Evolutionary conservation across 208 protist species (phyloP).

Genomic region (Crithidia expoeki): DNA sequence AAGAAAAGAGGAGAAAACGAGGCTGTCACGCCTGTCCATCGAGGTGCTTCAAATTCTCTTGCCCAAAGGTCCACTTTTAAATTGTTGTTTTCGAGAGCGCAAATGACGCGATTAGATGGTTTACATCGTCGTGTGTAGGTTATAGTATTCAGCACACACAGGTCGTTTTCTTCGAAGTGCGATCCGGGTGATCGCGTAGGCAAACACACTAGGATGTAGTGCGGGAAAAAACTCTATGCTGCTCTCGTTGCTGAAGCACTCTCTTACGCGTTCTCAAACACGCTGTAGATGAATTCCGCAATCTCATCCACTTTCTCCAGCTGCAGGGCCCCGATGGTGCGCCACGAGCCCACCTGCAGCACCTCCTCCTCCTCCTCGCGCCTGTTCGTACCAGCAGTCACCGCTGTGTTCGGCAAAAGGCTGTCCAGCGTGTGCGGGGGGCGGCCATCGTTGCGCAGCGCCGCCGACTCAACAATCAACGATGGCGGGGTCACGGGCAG

Average conservation of each 20-base stretch:
- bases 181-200: too few species aligned
- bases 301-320: slow-evolving; percentile 53
- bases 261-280: slow-evolving; percentile 45
- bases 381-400: not conserved
- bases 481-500: not conserved
- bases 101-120: too few species aligned
- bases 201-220: too few species aligned
- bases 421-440: not conserved
- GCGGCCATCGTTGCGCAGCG: not conserved
- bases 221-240: too few species aligned
- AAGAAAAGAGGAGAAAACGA: too few species aligned
- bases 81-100: too few species aligned
- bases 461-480: not conserved
- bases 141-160: too few species aligned
- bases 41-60: too few species aligned
- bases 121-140: too few species aligned
- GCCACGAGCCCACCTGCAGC: slow-evolving; percentile 25
- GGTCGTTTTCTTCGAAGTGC: too few species aligned
- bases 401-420: not conserved
- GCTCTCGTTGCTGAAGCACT: not conserved
- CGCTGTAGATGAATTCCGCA: slow-evolving; percentile 71
- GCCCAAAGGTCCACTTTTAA: too few species aligned
- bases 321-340: slow-evolving; percentile 29
- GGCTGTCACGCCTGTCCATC: too few species aligned
- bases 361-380: slow-evolving; percentile 31